Conservation (phyloP, 129 eudicot genomes). For the Centrapalus pauciflorus region DNA sequence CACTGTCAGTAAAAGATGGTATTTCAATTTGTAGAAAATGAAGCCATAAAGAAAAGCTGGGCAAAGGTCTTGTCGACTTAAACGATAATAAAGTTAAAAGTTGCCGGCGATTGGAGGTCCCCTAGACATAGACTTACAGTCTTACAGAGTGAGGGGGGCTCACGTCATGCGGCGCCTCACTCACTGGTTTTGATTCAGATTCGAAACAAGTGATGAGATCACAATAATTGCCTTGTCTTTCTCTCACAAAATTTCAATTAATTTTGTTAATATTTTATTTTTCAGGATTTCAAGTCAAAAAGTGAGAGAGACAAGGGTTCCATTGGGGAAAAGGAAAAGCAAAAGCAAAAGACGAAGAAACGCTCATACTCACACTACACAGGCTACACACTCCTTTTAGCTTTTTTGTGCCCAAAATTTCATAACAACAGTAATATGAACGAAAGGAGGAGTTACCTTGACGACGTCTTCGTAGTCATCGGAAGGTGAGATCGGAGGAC, state of each 20-base stretch:
- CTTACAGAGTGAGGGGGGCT: constrained; percentile 8
- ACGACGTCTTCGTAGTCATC: constrained; percentile 88
- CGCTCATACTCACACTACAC: background rate
- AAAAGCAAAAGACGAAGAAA: constrained; percentile 2
- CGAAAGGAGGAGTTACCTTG: constrained; percentile 34
- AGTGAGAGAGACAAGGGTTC: constrained; percentile 8
- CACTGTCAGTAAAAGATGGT: no score
- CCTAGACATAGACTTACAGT: constrained; percentile 15
- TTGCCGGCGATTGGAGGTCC: constrained; percentile 24
- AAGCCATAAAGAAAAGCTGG: constrained; percentile 12
- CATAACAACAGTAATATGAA: background rate
- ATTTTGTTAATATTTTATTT: no score
- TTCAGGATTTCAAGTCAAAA: constrained; percentile 17
- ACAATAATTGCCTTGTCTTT: constrained; percentile 24
- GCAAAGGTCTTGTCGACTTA: constrained; percentile 5
- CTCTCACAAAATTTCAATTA: background rate
- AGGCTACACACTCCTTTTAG: background rate
- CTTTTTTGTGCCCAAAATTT: background rate
- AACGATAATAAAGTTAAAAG: constrained; percentile 2
- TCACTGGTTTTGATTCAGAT: constrained; percentile 3
- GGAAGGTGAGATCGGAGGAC: constrained; percentile 73
- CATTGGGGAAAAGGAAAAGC: constrained; percentile 15
- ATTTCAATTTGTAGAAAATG: background rate
- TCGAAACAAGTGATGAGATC: constrained; percentile 12
- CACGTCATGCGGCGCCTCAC: constrained; percentile 25